phyloP scores from a whole-genome alignment of 2,329 filamentous ascomycete genomes.

The Paraphaeosphaeria minitans region DNA sequence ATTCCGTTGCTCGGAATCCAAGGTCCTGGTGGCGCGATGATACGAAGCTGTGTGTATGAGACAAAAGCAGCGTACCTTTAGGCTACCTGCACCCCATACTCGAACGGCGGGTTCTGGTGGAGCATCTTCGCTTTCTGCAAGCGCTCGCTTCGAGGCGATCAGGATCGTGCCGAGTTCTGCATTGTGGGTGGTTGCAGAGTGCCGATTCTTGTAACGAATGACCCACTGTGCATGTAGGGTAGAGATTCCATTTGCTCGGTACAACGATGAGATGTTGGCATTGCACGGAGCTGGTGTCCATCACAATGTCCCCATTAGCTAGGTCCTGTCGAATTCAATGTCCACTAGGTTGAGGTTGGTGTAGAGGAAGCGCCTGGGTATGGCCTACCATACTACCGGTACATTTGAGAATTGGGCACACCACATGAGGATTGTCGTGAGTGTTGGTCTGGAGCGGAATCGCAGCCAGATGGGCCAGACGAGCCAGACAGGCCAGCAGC shows the following conservation, averaged over 20 bases:
- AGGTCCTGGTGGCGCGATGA: neutral
- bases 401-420: neutral
- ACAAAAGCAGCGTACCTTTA: neutral
- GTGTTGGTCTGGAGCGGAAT: neutral
- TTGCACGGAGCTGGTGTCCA: neutral
- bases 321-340: neutral
- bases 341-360: neutral
- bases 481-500: neutral
- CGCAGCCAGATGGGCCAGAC: neutral
- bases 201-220: neutral
- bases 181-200: neutral
- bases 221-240: neutral
- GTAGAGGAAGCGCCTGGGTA: neutral
- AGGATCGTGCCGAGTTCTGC: neutral
- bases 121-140: neutral
- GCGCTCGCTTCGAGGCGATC: neutral
- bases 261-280: neutral
- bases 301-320: neutral
- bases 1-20: neutral
- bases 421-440: neutral
- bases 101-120: neutral
- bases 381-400: neutral
- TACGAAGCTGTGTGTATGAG: neutral
- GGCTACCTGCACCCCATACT: neutral
- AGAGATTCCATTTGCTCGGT: neutral